Conservation (phyloP, 1,284 basidiomycete species). For the Ceraceosorus guamensis region DNA sequence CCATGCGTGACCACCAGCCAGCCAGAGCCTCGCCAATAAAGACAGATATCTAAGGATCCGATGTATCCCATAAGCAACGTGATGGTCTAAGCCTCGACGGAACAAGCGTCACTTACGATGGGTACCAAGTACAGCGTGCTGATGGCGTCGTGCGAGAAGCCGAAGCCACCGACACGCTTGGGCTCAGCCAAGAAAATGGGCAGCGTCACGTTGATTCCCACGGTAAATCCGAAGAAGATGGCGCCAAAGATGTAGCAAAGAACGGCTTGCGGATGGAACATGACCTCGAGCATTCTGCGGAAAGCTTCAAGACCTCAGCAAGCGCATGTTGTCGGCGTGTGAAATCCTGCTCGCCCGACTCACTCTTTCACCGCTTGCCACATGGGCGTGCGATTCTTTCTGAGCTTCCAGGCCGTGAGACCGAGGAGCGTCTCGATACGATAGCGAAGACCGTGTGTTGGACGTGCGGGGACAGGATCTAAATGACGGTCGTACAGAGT, state of each 20-base stretch:
- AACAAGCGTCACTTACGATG: no score
- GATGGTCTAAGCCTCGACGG: no score
- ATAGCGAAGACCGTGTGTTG: conserved; percentile 54
- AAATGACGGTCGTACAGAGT: conserved; percentile 65
- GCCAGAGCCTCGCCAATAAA: conserved; percentile 64
- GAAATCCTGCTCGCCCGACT: no score
- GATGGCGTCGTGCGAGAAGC: conserved; percentile 57
- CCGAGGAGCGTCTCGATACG: conserved; percentile 62
- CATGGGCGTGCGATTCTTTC: conserved; percentile 60
- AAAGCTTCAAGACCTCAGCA: no score
- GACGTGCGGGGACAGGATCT: conserved; percentile 53
- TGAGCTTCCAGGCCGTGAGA: conserved; percentile 60
- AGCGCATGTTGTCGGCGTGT: no score
- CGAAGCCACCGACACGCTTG: conserved; percentile 58
- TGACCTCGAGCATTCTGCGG: no score
- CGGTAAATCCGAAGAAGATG: conserved; percentile 66
- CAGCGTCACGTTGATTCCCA: conserved; percentile 69
- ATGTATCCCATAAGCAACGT: no score
- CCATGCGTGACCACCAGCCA: conserved; percentile 62
- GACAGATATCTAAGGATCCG: no score
- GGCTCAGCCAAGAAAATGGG: conserved; percentile 60
- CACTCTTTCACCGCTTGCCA: conserved; percentile 53
- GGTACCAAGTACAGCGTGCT: conserved; percentile 54
- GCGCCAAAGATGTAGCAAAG: no score
- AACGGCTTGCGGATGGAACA: no score